Conservation (phyloP, 2,329 filamentous ascomycete genomes). For the Blastomyces parvus region DNA sequence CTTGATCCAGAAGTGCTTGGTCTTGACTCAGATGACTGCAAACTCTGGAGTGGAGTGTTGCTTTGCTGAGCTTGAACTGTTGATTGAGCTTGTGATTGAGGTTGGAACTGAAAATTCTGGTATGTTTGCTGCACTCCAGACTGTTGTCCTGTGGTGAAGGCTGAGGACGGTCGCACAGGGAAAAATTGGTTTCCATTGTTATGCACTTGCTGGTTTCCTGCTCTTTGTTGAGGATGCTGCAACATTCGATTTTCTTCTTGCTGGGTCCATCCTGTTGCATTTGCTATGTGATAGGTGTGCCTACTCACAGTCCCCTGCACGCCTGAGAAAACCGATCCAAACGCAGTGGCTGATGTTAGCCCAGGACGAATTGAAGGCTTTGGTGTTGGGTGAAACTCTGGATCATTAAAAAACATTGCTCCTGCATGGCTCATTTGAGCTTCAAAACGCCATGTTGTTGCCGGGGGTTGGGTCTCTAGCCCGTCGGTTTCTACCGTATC, state of each 20-base stretch:
- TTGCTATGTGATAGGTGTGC: neutral
- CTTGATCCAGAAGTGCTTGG: neutral
- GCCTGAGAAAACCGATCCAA: neutral
- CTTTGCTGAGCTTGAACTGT: neutral
- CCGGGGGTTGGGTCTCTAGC: too few species aligned
- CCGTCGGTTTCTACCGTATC: conserved; percentile 9
- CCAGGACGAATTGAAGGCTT: neutral
- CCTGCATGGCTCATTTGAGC: neutral
- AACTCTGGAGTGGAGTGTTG: neutral
- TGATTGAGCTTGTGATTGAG: neutral
- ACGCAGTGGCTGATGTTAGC: neutral
- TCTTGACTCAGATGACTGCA: neutral
- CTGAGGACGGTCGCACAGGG: neutral
- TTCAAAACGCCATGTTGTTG: neutral
- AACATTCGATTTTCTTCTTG: neutral
- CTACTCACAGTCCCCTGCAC: neutral
- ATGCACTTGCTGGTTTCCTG: neutral
- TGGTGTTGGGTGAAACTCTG: neutral
- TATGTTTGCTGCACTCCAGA: neutral
- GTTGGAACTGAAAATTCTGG: neutral
- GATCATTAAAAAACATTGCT: neutral
- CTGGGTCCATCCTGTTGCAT: neutral
- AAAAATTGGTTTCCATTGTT: neutral
- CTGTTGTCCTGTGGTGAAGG: neutral
- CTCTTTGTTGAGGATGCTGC: neutral